phyloP scores from a whole-genome alignment of 768 basidiomycete species.

The Boletus bicolor region DNA sequence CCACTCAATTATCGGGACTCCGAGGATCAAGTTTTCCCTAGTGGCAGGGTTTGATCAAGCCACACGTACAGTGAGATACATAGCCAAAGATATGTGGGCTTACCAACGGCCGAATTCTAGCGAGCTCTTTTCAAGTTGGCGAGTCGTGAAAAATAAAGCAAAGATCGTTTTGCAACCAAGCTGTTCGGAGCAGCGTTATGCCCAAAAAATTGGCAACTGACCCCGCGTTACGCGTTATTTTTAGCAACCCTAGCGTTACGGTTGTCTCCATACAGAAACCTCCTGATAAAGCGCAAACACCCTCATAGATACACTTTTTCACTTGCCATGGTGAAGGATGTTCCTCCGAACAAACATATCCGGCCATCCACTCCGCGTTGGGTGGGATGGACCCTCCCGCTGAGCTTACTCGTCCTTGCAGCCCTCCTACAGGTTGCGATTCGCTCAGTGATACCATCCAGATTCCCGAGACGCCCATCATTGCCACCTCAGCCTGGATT shows the following conservation, averaged over 20 bases:
- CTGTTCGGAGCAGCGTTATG: too few relatives aligned
- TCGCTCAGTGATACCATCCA: neutral
- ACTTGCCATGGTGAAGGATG: neutral
- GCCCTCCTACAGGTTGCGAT: conserved; percentile 6
- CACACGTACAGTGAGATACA: too few relatives aligned
- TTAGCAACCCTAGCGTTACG: too few relatives aligned
- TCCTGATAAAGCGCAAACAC: neutral
- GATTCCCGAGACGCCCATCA: neutral
- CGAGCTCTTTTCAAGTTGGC: too few relatives aligned
- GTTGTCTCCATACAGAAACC: too few relatives aligned
- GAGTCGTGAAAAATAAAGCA: neutral
- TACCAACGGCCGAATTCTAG: neutral
- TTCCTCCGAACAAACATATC: neutral
- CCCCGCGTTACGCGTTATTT: too few relatives aligned
- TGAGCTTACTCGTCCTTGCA: conserved; percentile 11
- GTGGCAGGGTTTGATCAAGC: neutral
- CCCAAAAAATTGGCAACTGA: too few relatives aligned
- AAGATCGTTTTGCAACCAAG: neutral
- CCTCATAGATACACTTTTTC: neutral
- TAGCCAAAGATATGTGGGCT: neutral
- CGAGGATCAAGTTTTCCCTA: neutral
- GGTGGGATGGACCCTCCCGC: conserved; percentile 17
- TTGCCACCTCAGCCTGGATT: neutral
- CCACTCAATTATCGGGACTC: neutral
- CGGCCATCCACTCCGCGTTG: conserved; percentile 6